Base-by-base conservation (phyloP, 2,329 filamentous ascomycete genomes). In the Penicillium fuscoglaucum region DNA sequence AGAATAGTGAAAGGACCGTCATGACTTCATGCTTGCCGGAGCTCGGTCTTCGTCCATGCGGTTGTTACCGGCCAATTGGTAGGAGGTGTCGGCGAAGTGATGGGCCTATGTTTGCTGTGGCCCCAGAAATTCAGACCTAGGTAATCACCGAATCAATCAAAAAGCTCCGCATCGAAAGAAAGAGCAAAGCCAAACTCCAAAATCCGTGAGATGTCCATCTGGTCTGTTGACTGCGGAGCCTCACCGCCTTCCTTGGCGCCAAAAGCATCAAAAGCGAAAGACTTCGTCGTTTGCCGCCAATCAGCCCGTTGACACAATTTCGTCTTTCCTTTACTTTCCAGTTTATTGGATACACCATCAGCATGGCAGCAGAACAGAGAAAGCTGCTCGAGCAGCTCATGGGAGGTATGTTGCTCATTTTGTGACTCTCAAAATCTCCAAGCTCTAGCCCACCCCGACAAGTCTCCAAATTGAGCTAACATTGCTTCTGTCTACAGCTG, bases 331-430 rank as follows among this genome's bases (percentile, higher is more conserved):
- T 58, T 56, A 15, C 29, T 44, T 52, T 40, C 15, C 33, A 33
- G 28, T 46, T 17, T 53, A 54, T 47, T 43, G 59, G 33, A 60
- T 37, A 57, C 40, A 49, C 55, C 47, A 47, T 51, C 59, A 78
- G 50, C 67, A 96, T 98, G 93, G 93, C 93, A 57, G 93, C 93
- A 66, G 95, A 99, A 87, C 93, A 97, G 80, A 88, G 95, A 74
- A 96, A 96, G 86, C 89, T 98, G 83, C 90, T 99, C 56, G 95
- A 98, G 87, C 95, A 99, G 85, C 84, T 89, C 67, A 88, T 87
- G 85, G 85, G 85, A 74, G 76, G 77, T 78, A 74, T 49, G 68
- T 64, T 21, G 13, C 21, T 43, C 35, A 47, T 41, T 57, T 24
- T 35, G 7, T 47, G 9, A 29, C 28, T 55, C 52, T 51, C 51